A percentile compares a stretch with the other conserved stretches of the same genome.
These are phyloP conservation scores for Saxophila tyrrhenica DNA, from an alignment of 495 filamentous ascomycete genomes.

Conservation along the genomic window DNA sequence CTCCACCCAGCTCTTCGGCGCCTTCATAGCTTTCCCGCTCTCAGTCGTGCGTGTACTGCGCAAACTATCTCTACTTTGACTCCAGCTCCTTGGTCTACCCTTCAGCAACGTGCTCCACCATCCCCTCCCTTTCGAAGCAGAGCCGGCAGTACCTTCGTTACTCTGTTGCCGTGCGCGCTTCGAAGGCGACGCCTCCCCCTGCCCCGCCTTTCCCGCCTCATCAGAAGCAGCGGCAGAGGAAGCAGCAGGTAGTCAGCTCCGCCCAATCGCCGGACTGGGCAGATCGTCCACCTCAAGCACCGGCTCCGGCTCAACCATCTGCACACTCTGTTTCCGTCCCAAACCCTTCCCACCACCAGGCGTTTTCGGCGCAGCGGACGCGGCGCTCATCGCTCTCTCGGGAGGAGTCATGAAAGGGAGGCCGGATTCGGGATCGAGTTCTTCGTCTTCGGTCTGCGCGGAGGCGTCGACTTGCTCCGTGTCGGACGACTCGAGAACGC, in stretches of 20 bases:
- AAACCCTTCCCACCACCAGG: too few species aligned
- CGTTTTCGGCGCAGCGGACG: background rate
- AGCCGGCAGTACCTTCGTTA: background rate
- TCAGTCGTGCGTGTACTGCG: conserved; percentile 2
- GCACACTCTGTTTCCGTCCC: background rate
- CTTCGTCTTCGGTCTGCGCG: background rate
- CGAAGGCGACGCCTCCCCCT: background rate
- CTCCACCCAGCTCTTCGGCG: conserved; percentile 5
- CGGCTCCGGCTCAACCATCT: background rate
- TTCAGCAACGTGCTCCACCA: background rate
- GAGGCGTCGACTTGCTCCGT: background rate
- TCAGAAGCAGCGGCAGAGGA: background rate
- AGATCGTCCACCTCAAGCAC: background rate
- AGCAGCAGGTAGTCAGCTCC: background rate
- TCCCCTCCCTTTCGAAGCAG: background rate
- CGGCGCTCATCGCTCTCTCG: background rate
- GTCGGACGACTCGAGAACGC: background rate
- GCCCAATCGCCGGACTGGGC: background rate
- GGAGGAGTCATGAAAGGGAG: background rate
- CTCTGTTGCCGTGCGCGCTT: background rate
- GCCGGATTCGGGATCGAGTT: background rate
- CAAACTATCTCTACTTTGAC: conserved; percentile 1
- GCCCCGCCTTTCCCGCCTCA: background rate
- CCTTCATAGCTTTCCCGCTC: conserved; percentile 2
- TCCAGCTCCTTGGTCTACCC: background rate